Evolutionary conservation across 2,329 filamentous ascomycete genomes (phyloP).

Genomic region (Diaporthe humulicola): DNA sequence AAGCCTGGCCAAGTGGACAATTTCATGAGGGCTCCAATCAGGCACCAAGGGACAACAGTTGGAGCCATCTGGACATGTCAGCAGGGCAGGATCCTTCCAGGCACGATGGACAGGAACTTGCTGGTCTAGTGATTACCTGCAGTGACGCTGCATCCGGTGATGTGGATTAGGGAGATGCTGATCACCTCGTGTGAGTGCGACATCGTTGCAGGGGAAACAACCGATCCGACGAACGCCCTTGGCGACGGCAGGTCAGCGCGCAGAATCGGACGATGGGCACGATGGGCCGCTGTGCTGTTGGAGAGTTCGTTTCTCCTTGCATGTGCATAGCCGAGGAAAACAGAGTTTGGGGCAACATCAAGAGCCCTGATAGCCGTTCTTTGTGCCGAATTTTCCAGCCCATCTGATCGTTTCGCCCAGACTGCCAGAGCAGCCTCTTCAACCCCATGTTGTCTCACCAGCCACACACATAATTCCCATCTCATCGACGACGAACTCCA

Average conservation of each 20-base stretch:
- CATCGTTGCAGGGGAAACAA: constrained; percentile 22
- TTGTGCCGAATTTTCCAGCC: not conserved
- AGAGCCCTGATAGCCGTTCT: not conserved
- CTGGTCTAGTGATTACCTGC: constrained; percentile 29
- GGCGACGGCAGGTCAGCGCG: not conserved
- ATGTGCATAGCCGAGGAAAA: constrained; percentile 24
- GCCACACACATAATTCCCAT: constrained; percentile 22
- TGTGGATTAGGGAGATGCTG: constrained; percentile 16
- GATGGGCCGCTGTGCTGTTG: constrained; percentile 19
- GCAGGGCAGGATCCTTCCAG: constrained; percentile 28
- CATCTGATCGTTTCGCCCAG: no score
- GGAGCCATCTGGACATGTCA: constrained; percentile 16
- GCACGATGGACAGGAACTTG: constrained; percentile 26
- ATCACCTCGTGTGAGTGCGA: constrained; percentile 27
- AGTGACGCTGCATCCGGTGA: constrained; percentile 29
- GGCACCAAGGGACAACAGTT: not conserved
- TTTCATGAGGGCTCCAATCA: constrained; percentile 25
- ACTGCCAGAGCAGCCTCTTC: not conserved
- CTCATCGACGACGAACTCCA: not conserved
- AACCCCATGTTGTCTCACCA: not conserved
- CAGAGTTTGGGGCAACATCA: not conserved
- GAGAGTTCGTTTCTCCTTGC: constrained; percentile 12
- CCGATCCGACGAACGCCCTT: constrained; percentile 30
- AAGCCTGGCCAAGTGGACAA: constrained; percentile 11
- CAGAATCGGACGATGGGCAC: not conserved